Evolutionary conservation across 163 green algal genomes (phyloP).

Genomic region (Prototheca cutis): DNA sequence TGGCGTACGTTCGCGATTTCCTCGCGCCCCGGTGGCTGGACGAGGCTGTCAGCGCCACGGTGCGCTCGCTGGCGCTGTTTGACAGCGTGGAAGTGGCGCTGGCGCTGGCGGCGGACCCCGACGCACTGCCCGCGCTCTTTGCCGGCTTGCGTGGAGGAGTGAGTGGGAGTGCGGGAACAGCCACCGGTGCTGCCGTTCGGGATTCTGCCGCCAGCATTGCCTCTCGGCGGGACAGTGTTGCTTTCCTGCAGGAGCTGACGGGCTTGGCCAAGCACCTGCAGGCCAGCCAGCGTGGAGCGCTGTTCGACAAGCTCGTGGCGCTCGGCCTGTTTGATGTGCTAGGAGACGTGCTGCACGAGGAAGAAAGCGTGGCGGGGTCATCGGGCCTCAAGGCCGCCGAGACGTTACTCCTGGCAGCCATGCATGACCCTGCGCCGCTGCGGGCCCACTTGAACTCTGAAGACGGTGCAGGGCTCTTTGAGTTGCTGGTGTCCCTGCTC

Average conservation of each 20-base stretch:
- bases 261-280: constrained; percentile 76
- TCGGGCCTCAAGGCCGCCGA: constrained; percentile 73
- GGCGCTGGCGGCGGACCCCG: constrained; percentile 30
- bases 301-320: constrained; percentile 62
- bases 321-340: constrained; percentile 67
- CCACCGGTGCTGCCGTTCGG: too few species aligned
- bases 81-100: constrained; percentile 84
- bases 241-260: constrained; percentile 90
- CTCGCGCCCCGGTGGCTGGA: constrained; percentile 86
- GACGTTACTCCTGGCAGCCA: constrained; percentile 72
- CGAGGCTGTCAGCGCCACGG: constrained; percentile 81
- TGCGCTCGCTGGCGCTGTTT: constrained; percentile 89
- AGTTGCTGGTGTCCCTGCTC: constrained; percentile 42
- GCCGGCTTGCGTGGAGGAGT: constrained; percentile 26
- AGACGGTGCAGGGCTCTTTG: constrained; percentile 37
- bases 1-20: constrained; percentile 87
- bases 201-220: too few species aligned
- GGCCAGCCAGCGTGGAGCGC: constrained; percentile 39
- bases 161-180: constrained; percentile 31
- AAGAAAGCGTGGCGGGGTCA: constrained; percentile 2
- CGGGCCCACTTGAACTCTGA: constrained; percentile 58
- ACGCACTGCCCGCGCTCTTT: constrained; percentile 74
- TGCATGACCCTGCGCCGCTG: constrained; percentile 72
- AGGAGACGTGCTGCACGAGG: neutral
- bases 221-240: constrained; percentile 71